phyloP scores from a whole-genome alignment of 345 rosid genomes.

The Gossypium mustelinum region DNA sequence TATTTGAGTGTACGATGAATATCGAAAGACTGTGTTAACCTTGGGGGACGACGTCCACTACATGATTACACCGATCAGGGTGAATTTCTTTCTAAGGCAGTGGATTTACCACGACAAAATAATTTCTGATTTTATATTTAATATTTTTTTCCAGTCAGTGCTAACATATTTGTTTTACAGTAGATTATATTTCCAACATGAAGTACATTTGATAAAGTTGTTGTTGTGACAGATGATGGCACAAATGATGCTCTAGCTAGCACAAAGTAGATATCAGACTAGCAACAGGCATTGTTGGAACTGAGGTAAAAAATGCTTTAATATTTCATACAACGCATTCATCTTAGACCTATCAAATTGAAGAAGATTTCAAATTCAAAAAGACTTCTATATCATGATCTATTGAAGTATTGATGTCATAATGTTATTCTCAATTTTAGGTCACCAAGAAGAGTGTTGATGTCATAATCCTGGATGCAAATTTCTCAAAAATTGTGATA shows the following conservation, averaged over 20 bases:
- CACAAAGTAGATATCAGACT: conserved; percentile 94
- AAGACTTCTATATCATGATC: too few species aligned
- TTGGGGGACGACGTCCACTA: too few species aligned
- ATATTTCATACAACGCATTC: neutral
- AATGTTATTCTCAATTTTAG: conserved; percentile 33
- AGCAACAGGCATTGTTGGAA: conserved; percentile 96
- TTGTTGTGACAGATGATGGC: conserved; percentile 92
- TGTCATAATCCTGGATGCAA: conserved; percentile 84
- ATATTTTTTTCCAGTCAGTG: too few species aligned
- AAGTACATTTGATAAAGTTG: conserved; percentile 80
- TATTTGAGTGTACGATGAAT: too few species aligned
- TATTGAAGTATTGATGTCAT: neutral
- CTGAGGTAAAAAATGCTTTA: conserved; percentile 49
- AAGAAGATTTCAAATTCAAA: neutral
- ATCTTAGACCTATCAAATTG: neutral
- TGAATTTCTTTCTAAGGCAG: too few species aligned
- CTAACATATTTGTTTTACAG: too few species aligned
- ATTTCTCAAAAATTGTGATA: conserved; percentile 86
- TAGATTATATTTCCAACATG: conserved; percentile 1
- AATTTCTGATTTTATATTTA: too few species aligned
- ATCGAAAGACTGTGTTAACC: too few species aligned
- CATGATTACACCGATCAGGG: too few species aligned
- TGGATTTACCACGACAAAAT: too few species aligned
- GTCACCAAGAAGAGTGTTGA: conserved; percentile 97
- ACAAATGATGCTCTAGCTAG: conserved; percentile 97